Evolutionary conservation across 139 green algal genomes (phyloP).

Genomic region (Desmodesmus armatus): DNA sequence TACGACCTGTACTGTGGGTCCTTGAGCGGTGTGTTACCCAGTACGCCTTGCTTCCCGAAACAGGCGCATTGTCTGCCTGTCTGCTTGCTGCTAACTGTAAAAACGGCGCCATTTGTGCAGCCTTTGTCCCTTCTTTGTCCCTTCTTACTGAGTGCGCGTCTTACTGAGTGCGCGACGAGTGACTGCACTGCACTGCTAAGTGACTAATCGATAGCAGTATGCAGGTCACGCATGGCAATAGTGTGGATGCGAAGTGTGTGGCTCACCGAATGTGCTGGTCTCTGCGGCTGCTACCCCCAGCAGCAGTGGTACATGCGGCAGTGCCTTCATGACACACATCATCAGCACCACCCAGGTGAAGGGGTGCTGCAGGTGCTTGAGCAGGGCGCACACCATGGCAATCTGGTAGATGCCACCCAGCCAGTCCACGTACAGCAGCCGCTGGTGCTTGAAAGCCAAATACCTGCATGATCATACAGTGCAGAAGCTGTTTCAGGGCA

Average conservation of each 20-base stretch:
- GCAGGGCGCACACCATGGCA: conserved; percentile 1
- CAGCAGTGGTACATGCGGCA: conserved; percentile 6
- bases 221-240: not conserved
- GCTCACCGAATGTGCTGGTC: too few relatives aligned
- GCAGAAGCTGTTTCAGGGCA: not conserved
- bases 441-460: conserved; percentile 21
- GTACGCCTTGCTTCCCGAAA: not conserved
- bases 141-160: not conserved
- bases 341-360: too few relatives aligned
- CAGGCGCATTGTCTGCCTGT: not conserved
- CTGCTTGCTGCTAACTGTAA: not conserved
- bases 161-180: not conserved
- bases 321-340: not conserved
- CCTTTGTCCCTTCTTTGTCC: too few relatives aligned
- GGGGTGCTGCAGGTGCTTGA: too few relatives aligned
- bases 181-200: not conserved
- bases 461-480: conserved; percentile 11
- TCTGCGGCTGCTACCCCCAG: not conserved
- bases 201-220: not conserved
- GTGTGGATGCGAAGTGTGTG: too few relatives aligned
- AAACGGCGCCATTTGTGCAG: not conserved
- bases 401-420: conserved; percentile 16
- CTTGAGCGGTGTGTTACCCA: not conserved
- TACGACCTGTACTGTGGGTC: not conserved
- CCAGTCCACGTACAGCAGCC: conserved; percentile 25